Evolutionary conservation across 495 filamentous ascomycete species (phyloP).

Genomic region (Penicillium arizonense): DNA sequence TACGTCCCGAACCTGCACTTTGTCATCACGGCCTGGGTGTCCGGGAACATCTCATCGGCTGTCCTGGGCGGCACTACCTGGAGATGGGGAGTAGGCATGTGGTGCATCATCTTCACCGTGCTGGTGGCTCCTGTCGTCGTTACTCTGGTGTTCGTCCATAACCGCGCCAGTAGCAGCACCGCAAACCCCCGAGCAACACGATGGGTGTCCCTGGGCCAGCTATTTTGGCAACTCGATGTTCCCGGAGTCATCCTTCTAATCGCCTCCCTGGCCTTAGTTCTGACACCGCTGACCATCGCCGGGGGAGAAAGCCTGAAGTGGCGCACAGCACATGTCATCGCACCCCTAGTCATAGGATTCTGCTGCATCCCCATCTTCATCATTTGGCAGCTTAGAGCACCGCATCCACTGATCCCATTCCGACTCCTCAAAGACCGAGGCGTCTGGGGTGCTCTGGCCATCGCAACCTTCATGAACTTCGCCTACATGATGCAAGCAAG

Average conservation of each 20-base stretch:
- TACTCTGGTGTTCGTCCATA: slow-evolving; percentile 2
- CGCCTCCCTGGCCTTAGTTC: slow-evolving; percentile 4
- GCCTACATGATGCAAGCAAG: slow-evolving; percentile 8
- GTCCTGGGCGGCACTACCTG: slow-evolving; percentile 2
- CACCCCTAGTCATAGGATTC: neutral
- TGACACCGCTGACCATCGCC: slow-evolving; percentile 9
- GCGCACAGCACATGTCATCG: slow-evolving; percentile 1
- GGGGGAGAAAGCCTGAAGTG: slow-evolving; percentile 7
- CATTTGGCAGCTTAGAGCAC: slow-evolving; percentile 6
- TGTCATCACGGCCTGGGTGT: slow-evolving; percentile 12
- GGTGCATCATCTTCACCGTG: slow-evolving; percentile 7
- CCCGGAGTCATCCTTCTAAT: slow-evolving; percentile 6
- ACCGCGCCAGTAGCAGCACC: neutral
- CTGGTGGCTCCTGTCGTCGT: slow-evolving; percentile 3
- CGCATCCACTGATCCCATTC: slow-evolving; percentile 2
- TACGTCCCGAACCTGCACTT: slow-evolving; percentile 4
- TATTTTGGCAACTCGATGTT: slow-evolving; percentile 11
- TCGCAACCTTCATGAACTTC: slow-evolving; percentile 5
- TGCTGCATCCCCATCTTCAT: slow-evolving; percentile 8
- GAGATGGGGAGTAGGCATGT: slow-evolving; percentile 14
- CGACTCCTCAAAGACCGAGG: slow-evolving; percentile 10
- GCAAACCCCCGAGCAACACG: neutral
- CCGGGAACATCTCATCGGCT: slow-evolving; percentile 3
- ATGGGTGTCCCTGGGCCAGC: neutral
- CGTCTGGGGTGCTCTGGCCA: slow-evolving; percentile 5